Conservation (phyloP, 2,329 filamentous ascomycete species). For the Claviceps africana region DNA sequence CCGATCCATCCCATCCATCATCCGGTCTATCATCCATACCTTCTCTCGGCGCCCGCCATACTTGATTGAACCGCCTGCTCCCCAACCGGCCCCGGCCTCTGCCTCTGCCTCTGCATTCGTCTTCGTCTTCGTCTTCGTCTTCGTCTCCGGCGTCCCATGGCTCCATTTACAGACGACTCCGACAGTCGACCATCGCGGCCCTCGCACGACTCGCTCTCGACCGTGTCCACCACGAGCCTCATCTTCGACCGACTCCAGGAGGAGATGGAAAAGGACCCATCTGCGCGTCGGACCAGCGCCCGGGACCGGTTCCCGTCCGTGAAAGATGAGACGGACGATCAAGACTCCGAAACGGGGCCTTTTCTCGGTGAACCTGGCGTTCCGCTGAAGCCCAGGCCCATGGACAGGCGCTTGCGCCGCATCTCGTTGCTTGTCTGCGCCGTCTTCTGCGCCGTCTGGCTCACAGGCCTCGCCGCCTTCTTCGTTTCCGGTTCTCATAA, state of each 20-base stretch:
- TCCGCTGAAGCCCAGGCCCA: constrained; percentile 32
- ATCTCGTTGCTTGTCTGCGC: constrained; percentile 46
- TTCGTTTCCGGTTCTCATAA: constrained; percentile 51
- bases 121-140: too few species aligned
- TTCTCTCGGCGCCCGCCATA: background rate
- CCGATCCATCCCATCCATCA: too few species aligned
- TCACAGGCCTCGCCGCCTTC: constrained; percentile 53
- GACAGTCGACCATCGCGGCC: constrained; percentile 10
- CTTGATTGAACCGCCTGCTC: background rate
- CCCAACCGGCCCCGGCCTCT: too few species aligned
- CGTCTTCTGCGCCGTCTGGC: constrained; percentile 53
- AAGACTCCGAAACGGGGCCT: constrained; percentile 36
- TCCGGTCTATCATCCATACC: background rate
- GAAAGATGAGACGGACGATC: constrained; percentile 16
- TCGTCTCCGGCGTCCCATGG: background rate
- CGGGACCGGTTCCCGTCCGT: constrained; percentile 17
- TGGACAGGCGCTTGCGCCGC: constrained; percentile 52
- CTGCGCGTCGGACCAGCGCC: constrained; percentile 8
- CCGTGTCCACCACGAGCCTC: constrained; percentile 70
- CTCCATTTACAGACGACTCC: constrained; percentile 8
- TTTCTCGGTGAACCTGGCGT: constrained; percentile 30
- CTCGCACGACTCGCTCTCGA: constrained; percentile 51
- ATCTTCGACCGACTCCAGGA: constrained; percentile 66
- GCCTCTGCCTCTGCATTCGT: background rate
- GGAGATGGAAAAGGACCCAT: constrained; percentile 22